phyloP scores from a whole-genome alignment of 163 green algal species.

The Volvox carteri region DNA sequence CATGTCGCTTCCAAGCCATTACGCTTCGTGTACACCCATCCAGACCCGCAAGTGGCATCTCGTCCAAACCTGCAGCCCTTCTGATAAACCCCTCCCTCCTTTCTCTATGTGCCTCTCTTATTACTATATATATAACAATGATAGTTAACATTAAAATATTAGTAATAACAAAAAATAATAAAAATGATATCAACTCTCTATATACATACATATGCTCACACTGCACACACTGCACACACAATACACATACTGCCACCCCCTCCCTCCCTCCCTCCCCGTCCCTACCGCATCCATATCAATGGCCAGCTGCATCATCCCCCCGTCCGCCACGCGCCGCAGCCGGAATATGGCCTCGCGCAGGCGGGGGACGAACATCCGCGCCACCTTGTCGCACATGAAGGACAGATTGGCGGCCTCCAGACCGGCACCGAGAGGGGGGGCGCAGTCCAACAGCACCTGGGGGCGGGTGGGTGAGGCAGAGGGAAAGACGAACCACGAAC shows the following conservation, averaged over 20 bases:
- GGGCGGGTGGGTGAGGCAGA: not conserved
- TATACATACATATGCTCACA: no score
- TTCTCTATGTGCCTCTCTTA: no score
- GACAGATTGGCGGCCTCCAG: constrained; percentile 78
- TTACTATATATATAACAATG: no score
- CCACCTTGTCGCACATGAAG: constrained; percentile 94
- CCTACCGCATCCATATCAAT: constrained; percentile 89
- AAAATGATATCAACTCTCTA: no score
- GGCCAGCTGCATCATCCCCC: constrained; percentile 94
- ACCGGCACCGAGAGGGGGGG: constrained; percentile 73
- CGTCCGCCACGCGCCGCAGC: constrained; percentile 81
- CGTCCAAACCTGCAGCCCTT: no score
- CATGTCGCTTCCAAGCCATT: no score
- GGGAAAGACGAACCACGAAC: not conserved
- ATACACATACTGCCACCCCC: not conserved
- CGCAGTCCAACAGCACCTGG: constrained; percentile 75
- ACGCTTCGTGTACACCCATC: no score
- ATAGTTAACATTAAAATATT: no score
- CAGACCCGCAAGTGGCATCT: no score
- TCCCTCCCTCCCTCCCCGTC: not conserved
- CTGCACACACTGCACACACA: not conserved
- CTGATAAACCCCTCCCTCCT: no score
- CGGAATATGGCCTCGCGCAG: constrained; percentile 52
- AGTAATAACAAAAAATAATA: no score
- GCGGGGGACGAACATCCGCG: constrained; percentile 86